Conservation (phyloP, 805 yeast species). For the Kodamaea restingae region DNA sequence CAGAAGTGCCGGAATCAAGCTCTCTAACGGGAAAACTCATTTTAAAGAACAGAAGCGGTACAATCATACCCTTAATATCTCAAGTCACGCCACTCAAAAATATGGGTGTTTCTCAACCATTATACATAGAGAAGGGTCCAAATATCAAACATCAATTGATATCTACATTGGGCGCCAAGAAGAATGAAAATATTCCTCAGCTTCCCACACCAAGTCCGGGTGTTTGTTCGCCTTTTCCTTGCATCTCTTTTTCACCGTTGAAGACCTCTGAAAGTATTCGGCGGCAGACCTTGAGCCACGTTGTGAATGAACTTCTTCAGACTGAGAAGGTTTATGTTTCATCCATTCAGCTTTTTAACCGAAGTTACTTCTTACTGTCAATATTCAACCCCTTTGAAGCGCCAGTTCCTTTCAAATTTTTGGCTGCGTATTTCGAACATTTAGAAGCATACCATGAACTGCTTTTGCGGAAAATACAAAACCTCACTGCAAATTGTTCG, state of each 20-base stretch:
- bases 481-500: neutral
- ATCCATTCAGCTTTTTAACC: slow-evolving; percentile 40
- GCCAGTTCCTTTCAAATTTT: slow-evolving; percentile 21
- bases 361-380: slow-evolving; percentile 41
- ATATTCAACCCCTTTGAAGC: slow-evolving; percentile 24
- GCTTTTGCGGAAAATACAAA: slow-evolving; percentile 17
- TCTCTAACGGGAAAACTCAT: too few relatives aligned
- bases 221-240: slow-evolving; percentile 19
- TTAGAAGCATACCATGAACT: slow-evolving; percentile 22
- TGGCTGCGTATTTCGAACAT: slow-evolving; percentile 1
- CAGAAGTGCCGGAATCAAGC: too few relatives aligned
- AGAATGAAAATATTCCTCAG: neutral
- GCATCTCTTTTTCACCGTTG: slow-evolving; percentile 18
- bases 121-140: too few relatives aligned
- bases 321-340: slow-evolving; percentile 48
- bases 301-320: slow-evolving; percentile 44
- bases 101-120: too few relatives aligned
- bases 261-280: neutral
- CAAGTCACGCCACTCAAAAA: too few relatives aligned
- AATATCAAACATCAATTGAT: neutral
- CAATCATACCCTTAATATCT: too few relatives aligned
- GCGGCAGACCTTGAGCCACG: slow-evolving; percentile 19
- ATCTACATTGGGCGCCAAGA: neutral
- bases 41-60: too few relatives aligned
- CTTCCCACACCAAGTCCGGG: slow-evolving; percentile 7